Percentiles rank a stretch among this genome's conserved stretches.
Evolutionary conservation across 2,329 filamentous ascomycete species (phyloP).

Genomic region (Aschersonia sp.): DNA sequence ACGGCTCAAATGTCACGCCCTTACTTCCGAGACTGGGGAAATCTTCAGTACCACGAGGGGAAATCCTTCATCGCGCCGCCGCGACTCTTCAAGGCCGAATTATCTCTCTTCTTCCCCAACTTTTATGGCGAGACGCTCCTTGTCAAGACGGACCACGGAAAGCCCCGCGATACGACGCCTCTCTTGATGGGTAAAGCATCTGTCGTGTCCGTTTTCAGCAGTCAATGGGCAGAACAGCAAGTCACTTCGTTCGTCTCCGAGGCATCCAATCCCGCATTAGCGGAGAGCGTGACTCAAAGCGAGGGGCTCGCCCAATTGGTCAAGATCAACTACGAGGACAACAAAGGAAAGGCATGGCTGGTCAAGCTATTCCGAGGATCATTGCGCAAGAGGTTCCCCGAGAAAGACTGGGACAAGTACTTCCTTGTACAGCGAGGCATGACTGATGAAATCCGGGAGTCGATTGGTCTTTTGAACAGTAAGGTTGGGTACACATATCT

Average conservation of each 20-base stretch:
- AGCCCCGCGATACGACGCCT: constrained; percentile 55
- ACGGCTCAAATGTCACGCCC: constrained; percentile 67
- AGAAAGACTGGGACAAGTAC: constrained; percentile 43
- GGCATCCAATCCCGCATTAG: constrained; percentile 54
- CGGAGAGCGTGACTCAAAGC: constrained; percentile 40
- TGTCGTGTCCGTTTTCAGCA: constrained; percentile 69
- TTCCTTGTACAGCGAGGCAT: constrained; percentile 45
- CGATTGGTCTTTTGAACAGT: constrained; percentile 62
- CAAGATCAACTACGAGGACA: constrained; percentile 82
- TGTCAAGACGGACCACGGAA: constrained; percentile 32
- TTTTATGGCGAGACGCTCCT: constrained; percentile 62
- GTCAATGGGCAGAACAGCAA: constrained; percentile 75
- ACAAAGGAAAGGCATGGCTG: constrained; percentile 48
- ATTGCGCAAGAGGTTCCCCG: constrained; percentile 32
- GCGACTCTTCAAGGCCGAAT: constrained; percentile 67
- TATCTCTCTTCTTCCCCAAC: constrained; percentile 88
- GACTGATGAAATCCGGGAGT: constrained; percentile 45
- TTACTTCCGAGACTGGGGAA: constrained; percentile 93
- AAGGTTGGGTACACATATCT: constrained; percentile 93
- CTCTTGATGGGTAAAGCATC: constrained; percentile 59
- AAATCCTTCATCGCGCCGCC: constrained; percentile 85
- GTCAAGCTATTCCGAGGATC: constrained; percentile 41
- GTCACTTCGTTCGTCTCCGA: constrained; percentile 54
- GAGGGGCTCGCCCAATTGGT: constrained; percentile 54
- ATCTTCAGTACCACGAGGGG: constrained; percentile 68